Conservation (phyloP, 2,329 filamentous ascomycete genomes). For the Cercospora sp. region DNA sequence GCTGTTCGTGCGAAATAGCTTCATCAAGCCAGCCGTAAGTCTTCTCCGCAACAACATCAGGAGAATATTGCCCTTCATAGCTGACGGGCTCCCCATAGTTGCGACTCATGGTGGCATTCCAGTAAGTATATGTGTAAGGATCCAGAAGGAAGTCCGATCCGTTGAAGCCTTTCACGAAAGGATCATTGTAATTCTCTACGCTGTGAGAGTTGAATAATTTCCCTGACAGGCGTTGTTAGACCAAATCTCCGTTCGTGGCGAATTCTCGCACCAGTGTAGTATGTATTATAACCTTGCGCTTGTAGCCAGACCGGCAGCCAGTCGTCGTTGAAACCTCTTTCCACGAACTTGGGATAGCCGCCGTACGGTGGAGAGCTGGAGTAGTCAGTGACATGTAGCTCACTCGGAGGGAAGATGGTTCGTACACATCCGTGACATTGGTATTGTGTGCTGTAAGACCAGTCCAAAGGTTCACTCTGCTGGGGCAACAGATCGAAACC, state of each 20-base stretch:
- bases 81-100: constrained; percentile 54
- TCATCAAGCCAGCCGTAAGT: constrained; percentile 59
- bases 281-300: constrained; percentile 66
- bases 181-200: constrained; percentile 61
- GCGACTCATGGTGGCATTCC: constrained; percentile 50
- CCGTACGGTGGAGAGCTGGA: constrained; percentile 51
- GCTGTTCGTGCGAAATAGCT: constrained; percentile 26
- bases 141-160: constrained; percentile 55
- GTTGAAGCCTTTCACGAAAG: constrained; percentile 61
- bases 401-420: not conserved
- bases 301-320: constrained; percentile 71
- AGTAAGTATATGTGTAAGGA: constrained; percentile 67
- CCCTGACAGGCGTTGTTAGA: constrained; percentile 46
- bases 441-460: constrained; percentile 68
- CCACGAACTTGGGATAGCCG: constrained; percentile 67
- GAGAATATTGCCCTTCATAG: constrained; percentile 57
- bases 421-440: constrained; percentile 61
- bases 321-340: constrained; percentile 64
- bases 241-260: constrained; percentile 43
- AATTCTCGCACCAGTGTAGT: constrained; percentile 53
- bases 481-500: constrained; percentile 66
- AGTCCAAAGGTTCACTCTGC: constrained; percentile 64
- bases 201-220: constrained; percentile 67
- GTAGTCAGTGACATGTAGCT: not conserved
- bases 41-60: constrained; percentile 62